Conservation (phyloP, 495 filamentous ascomycete genomes). For the Xylaria castorea region DNA sequence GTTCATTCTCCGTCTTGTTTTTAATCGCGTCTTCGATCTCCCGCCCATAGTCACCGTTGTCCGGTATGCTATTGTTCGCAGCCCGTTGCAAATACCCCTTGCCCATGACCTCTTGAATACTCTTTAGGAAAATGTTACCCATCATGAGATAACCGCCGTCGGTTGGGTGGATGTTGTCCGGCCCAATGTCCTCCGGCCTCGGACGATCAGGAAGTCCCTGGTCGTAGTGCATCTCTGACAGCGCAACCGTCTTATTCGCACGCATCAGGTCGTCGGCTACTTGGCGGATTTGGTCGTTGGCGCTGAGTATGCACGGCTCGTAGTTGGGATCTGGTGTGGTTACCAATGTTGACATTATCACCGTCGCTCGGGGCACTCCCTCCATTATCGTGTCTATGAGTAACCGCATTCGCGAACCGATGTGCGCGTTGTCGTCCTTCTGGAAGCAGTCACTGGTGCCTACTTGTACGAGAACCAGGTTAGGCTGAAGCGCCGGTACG, state of each 20-base stretch:
- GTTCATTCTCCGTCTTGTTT: slow-evolving; percentile 35
- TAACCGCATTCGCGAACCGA: slow-evolving; percentile 36
- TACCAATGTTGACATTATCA: slow-evolving; percentile 33
- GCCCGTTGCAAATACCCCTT: slow-evolving; percentile 46
- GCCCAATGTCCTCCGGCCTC: slow-evolving; percentile 36
- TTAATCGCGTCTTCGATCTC: slow-evolving; percentile 36
- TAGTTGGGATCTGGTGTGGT: slow-evolving; percentile 36
- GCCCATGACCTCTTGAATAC: slow-evolving; percentile 41
- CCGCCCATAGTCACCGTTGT: slow-evolving; percentile 35
- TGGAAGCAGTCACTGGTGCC: slow-evolving; percentile 44
- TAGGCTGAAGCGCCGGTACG: slow-evolving; percentile 37
- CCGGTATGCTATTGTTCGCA: slow-evolving; percentile 39
- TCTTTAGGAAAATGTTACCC: slow-evolving; percentile 51
- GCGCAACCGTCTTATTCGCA: slow-evolving; percentile 37
- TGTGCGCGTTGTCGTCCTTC: slow-evolving; percentile 35
- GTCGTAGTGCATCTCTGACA: slow-evolving; percentile 38
- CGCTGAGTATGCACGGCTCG: slow-evolving; percentile 42
- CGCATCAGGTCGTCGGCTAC: slow-evolving; percentile 45
- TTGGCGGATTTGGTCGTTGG: slow-evolving; percentile 41
- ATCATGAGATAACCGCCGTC: slow-evolving; percentile 56
- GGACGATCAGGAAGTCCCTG: slow-evolving; percentile 38
- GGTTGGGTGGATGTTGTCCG: slow-evolving; percentile 47
- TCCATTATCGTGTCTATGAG: slow-evolving; percentile 35
- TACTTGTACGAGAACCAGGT: slow-evolving; percentile 41
- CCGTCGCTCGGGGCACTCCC: slow-evolving; percentile 36